These are phyloP conservation scores for Begonia masoniana DNA, from an alignment of 306 rosid species.

Conservation along the genomic window DNA sequence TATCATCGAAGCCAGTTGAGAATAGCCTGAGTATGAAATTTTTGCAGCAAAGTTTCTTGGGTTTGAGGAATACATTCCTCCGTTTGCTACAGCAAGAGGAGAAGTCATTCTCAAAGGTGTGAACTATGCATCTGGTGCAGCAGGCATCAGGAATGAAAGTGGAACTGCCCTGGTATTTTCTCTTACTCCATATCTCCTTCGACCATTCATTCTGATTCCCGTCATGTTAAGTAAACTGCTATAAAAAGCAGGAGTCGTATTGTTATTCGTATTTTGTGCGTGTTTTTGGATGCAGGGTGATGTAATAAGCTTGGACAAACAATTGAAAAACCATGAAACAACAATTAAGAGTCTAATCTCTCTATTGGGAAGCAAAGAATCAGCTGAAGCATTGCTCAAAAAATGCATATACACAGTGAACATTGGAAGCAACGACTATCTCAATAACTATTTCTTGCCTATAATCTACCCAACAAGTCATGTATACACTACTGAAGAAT, in stretches of 20 bases:
- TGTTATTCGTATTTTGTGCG: no score
- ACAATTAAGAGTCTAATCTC: background rate
- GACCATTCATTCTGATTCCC: background rate
- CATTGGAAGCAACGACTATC: slow-evolving; percentile 15
- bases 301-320: slow-evolving; percentile 3
- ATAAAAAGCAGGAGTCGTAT: no score
- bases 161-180: slow-evolving; percentile 14
- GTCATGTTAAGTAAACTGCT: no score
- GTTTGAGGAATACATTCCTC: slow-evolving; percentile 32
- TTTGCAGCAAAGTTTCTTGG: slow-evolving; percentile 54
- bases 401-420: slow-evolving; percentile 13
- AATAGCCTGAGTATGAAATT: no score
- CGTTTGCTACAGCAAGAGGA: slow-evolving; percentile 21
- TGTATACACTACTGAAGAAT: slow-evolving; percentile 1
- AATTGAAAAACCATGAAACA: slow-evolving; percentile 10
- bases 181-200: background rate
- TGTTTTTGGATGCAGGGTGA: slow-evolving; percentile 12
- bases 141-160: slow-evolving; percentile 37
- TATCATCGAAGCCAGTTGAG: no score
- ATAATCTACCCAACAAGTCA: slow-evolving; percentile 1
- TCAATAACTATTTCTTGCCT: slow-evolving; percentile 13
- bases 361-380: background rate
- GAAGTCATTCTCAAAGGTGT: slow-evolving; percentile 28
- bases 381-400: background rate
- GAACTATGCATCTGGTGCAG: slow-evolving; percentile 62